Evolutionary conservation across 2,329 filamentous ascomycete species (phyloP).

Genomic region (Pseudogymnoascus sp.): DNA sequence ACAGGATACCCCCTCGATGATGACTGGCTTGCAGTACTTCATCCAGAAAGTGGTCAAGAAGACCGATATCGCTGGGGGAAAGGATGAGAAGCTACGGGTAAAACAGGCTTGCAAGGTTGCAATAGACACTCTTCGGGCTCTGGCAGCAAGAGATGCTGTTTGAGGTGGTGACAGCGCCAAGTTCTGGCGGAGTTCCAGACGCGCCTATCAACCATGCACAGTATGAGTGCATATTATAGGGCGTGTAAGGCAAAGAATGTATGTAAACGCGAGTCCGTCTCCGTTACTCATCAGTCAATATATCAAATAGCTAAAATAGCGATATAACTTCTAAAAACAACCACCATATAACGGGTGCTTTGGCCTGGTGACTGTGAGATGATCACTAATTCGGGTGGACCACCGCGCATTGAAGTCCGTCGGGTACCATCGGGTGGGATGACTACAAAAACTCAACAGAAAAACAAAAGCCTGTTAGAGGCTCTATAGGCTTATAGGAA

Average conservation of each 20-base stretch:
- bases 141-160: slow-evolving; percentile 16
- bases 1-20: slow-evolving; percentile 56
- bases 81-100: slow-evolving; percentile 39
- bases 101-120: slow-evolving; percentile 39
- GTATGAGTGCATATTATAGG: not conserved
- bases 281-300: not conserved
- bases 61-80: slow-evolving; percentile 45
- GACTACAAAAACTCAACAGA: not conserved
- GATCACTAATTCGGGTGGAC: not conserved
- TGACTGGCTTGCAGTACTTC: slow-evolving; percentile 70
- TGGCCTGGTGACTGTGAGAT: not conserved
- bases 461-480: slow-evolving; percentile 7
- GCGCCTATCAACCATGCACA: not conserved
- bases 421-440: not conserved
- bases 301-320: not conserved
- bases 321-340: not conserved
- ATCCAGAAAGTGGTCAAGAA: slow-evolving; percentile 65
- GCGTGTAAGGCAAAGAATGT: not conserved
- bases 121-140: slow-evolving; percentile 25
- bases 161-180: not conserved
- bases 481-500: not conserved
- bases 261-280: not conserved
- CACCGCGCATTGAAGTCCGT: slow-evolving; percentile 4
- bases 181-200: slow-evolving; percentile 11
- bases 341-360: not conserved